phyloP scores from a whole-genome alignment of 164 flowering plant species.

The Litsea cubeba region DNA sequence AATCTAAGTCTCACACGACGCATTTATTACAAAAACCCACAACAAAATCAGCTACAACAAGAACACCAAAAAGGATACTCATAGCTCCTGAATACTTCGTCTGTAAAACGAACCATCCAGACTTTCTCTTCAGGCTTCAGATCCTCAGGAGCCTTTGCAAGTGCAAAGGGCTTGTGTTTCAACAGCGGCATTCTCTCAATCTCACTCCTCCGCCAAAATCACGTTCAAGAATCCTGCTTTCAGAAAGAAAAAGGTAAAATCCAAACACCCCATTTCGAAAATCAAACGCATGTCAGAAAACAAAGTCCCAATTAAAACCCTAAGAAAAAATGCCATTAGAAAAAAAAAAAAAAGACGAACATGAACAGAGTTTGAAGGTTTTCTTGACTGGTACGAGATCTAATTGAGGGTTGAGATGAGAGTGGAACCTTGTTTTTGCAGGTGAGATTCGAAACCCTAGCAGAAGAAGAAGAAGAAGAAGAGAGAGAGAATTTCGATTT shows the following conservation, averaged over 20 bases:
- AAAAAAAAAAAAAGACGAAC: too few relatives aligned
- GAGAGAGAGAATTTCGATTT: too few relatives aligned
- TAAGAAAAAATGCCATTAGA: not conserved
- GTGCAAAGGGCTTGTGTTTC: slow-evolving; percentile 6
- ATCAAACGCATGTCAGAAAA: too few relatives aligned
- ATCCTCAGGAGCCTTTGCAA: slow-evolving; percentile 7
- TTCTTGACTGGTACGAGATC: not conserved
- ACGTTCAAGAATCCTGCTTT: not conserved
- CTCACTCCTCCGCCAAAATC: not conserved
- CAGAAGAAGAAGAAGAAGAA: not conserved
- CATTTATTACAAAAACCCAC: too few relatives aligned
- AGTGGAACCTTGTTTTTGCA: not conserved
- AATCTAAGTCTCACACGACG: too few relatives aligned
- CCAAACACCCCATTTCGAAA: not conserved
- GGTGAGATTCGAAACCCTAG: not conserved
- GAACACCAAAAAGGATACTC: slow-evolving; percentile 13
- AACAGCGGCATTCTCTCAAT: slow-evolving; percentile 8
- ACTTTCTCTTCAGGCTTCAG: slow-evolving; percentile 6
- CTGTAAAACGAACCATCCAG: slow-evolving; percentile 15
- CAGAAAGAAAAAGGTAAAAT: not conserved
- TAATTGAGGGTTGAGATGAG: not conserved
- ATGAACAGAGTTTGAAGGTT: not conserved
- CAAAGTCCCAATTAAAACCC: not conserved
- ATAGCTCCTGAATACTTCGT: slow-evolving; percentile 12
- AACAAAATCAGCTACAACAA: not conserved